phyloP scores from a whole-genome alignment of 2,329 filamentous ascomycete genomes.

The Aspergillus sp. region DNA sequence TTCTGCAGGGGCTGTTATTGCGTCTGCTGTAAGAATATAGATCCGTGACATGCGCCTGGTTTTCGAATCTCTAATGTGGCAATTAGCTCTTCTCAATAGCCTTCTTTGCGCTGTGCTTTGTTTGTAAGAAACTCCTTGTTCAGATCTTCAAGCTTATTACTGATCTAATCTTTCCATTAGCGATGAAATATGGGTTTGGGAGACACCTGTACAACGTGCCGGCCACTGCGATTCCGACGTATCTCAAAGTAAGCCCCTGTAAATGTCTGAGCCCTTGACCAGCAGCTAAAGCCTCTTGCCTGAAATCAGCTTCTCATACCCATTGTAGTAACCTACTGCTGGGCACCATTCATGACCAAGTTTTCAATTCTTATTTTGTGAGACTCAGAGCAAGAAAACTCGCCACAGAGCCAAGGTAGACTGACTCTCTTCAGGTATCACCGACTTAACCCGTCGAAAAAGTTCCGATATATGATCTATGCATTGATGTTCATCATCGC shows the following conservation, averaged over 20 bases:
- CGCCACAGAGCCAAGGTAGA: background rate
- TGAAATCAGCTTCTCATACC: background rate
- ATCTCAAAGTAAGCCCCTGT: background rate
- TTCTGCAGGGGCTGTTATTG: background rate
- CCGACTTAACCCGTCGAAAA: conserved; percentile 1
- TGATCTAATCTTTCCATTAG: background rate
- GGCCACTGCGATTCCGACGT: background rate
- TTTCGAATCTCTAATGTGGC: background rate
- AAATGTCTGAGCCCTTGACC: background rate
- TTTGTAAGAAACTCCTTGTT: background rate
- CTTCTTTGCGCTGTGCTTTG: background rate
- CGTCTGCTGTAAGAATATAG: background rate
- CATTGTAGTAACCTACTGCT: conserved; percentile 8
- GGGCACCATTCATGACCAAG: conserved; percentile 7
- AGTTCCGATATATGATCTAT: conserved; percentile 3
- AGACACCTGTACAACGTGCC: conserved; percentile 3
- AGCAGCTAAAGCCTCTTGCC: background rate
- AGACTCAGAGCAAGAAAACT: background rate
- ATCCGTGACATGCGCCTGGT: background rate
- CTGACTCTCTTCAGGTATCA: background rate
- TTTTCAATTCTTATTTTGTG: conserved; percentile 5
- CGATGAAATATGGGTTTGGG: conserved; percentile 7
- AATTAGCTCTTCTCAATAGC: background rate
- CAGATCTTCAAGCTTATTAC: background rate
- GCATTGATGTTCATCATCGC: conserved; percentile 4